phyloP scores from a whole-genome alignment of 805 yeast genomes.

The Ogataea allantospora region DNA sequence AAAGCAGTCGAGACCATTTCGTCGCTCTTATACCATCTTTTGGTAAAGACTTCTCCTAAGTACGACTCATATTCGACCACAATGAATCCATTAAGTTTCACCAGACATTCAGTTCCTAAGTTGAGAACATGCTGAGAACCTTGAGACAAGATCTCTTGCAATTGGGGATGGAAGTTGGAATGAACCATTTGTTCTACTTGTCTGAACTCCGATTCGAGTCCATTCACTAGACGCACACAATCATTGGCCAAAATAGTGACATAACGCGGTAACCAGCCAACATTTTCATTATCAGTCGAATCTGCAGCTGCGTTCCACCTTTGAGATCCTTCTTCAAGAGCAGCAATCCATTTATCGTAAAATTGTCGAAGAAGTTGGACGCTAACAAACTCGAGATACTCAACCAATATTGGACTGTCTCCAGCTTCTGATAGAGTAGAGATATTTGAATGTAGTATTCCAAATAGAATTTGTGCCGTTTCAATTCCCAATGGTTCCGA shows the following conservation, averaged over 20 bases:
- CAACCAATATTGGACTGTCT: constrained; percentile 28
- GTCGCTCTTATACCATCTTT: constrained; percentile 31
- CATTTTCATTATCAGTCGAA: constrained; percentile 15
- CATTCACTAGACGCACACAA: constrained; percentile 31
- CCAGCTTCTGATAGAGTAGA: constrained; percentile 40
- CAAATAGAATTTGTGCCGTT: constrained; percentile 27
- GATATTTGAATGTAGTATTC: constrained; percentile 28
- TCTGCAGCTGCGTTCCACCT: constrained; percentile 19
- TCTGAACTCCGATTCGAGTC: constrained; percentile 25
- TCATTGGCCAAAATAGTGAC: constrained; percentile 33
- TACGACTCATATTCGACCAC: constrained; percentile 26
- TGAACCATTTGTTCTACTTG: constrained; percentile 22
- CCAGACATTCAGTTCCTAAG: constrained; percentile 29
- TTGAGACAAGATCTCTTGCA: constrained; percentile 15
- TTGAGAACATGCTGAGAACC: constrained; percentile 25
- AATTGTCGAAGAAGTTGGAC: constrained; percentile 22
- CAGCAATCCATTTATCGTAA: constrained; percentile 22
- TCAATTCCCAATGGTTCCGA: constrained; percentile 30
- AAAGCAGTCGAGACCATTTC: constrained; percentile 27
- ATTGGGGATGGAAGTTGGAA: constrained; percentile 24
- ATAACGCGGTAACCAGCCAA: constrained; percentile 32
- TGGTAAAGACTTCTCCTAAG: constrained; percentile 26
- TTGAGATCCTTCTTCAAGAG: constrained; percentile 18
- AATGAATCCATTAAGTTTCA: constrained; percentile 26
- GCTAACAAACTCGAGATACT: constrained; percentile 26